A percentile compares a stretch with the other conserved stretches of the same genome.
Evolutionary conservation across 2,329 filamentous ascomycete genomes (phyloP).

Genomic region (Fusarium albidum): DNA sequence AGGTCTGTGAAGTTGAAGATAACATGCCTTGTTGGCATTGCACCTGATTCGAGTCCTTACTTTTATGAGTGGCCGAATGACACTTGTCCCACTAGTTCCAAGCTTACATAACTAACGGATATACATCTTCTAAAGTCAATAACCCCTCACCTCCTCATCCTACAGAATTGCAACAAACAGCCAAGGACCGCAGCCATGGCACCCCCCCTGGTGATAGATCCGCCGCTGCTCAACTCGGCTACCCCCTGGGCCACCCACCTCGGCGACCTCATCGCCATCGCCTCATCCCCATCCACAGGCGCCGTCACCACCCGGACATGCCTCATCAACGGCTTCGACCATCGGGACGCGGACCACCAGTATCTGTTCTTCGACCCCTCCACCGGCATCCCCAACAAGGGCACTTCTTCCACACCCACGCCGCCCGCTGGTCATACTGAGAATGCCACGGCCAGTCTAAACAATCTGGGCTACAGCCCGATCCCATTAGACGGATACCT

Average conservation of each 20-base stretch:
- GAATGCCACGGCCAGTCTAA: constrained; percentile 58
- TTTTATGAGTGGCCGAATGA: no score
- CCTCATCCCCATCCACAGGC: constrained; percentile 69
- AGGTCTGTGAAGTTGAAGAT: no score
- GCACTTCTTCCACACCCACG: constrained; percentile 26
- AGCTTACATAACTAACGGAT: no score
- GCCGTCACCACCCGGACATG: constrained; percentile 79
- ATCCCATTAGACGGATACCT: constrained; percentile 67
- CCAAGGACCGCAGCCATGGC: constrained; percentile 24
- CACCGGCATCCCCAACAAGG: constrained; percentile 34
- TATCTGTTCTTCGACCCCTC: constrained; percentile 69
- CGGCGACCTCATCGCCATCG: constrained; percentile 68
- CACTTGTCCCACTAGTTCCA: no score
- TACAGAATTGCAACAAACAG: no score
- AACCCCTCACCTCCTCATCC: no score
- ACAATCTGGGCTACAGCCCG: constrained; percentile 80
- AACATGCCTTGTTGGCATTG: no score
- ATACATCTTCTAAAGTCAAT: no score
- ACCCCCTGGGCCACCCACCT: constrained; percentile 77
- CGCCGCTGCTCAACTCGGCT: constrained; percentile 77
- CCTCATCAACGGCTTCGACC: constrained; percentile 69
- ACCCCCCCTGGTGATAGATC: constrained; percentile 58
- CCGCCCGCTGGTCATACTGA: constrained; percentile 34
- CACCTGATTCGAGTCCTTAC: no score
- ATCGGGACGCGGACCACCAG: constrained; percentile 68